Percentiles rank a stretch among this genome's conserved stretches.
Evolutionary conservation across 352 stramenopile genomes (phyloP).

Genomic region (Globisporangium carolinianum): DNA sequence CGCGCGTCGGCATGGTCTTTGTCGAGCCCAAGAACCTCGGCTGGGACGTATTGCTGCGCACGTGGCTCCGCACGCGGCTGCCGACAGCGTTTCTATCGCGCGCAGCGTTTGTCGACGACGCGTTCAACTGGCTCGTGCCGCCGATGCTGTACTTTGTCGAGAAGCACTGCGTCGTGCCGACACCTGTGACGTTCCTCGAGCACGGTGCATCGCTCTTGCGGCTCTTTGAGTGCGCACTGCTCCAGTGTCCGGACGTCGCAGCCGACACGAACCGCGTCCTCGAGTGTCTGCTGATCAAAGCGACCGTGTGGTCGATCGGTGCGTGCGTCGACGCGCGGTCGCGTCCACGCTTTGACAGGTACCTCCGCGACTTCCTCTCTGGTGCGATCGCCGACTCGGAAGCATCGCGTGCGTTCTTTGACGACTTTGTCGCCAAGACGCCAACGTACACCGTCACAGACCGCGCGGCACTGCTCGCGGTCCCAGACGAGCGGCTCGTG

Average conservation of each 20-base stretch:
- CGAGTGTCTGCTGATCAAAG: constrained; percentile 85
- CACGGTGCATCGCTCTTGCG: constrained; percentile 80
- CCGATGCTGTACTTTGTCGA: constrained; percentile 90
- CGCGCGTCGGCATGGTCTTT: constrained; percentile 91
- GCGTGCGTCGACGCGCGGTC: constrained; percentile 87
- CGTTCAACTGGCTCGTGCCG: constrained; percentile 89
- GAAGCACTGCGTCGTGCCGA: constrained; percentile 82
- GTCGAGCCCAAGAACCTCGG: constrained; percentile 88
- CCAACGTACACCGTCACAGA: constrained; percentile 48
- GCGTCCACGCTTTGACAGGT: constrained; percentile 76
- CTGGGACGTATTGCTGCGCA: constrained; percentile 85
- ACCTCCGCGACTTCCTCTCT: constrained; percentile 65
- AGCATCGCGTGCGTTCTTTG: constrained; percentile 40
- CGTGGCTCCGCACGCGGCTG: constrained; percentile 72
- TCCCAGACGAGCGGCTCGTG: constrained; percentile 68
- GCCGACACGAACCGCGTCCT: constrained; percentile 71
- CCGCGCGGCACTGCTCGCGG: constrained; percentile 23
- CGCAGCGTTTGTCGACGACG: constrained; percentile 47
- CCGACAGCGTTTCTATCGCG: constrained; percentile 27
- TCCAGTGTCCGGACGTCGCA: constrained; percentile 40
- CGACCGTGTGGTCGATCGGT: constrained; percentile 88
- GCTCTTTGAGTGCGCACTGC: constrained; percentile 77
- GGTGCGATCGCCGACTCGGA: constrained; percentile 27
- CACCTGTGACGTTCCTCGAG: constrained; percentile 86
- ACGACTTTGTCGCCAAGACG: constrained; percentile 86